Evolutionary conservation across 208 protist genomes (phyloP).

Genomic region (Trypanosoma conorhini): DNA sequence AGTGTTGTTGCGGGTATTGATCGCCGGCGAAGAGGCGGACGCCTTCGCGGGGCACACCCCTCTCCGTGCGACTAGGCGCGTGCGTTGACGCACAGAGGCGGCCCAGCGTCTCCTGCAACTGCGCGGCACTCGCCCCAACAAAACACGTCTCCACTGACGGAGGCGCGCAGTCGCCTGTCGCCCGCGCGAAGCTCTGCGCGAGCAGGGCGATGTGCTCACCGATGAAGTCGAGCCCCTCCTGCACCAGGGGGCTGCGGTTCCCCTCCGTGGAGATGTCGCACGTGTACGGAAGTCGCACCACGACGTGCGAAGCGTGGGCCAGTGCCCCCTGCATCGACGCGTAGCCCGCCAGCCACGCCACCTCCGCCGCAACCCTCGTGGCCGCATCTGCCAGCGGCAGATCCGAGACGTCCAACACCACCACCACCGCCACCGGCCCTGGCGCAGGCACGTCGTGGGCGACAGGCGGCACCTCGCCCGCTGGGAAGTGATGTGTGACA

Average conservation of each 20-base stretch:
- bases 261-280: not conserved
- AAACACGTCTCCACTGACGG: slow-evolving; percentile 22
- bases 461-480: slow-evolving; percentile 7
- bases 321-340: slow-evolving; percentile 45
- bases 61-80: not conserved
- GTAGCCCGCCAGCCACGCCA: slow-evolving; percentile 70
- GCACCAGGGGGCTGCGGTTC: slow-evolving; percentile 22
- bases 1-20: slow-evolving; percentile 21
- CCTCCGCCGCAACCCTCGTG: slow-evolving; percentile 38
- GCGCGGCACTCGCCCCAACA: slow-evolving; percentile 22
- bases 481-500: slow-evolving; percentile 59
- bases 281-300: slow-evolving; percentile 67
- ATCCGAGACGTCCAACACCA: slow-evolving; percentile 64
- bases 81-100: not conserved
- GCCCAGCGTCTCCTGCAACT: slow-evolving; percentile 19
- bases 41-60: not conserved
- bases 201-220: slow-evolving; percentile 55
- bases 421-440: slow-evolving; percentile 31
- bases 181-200: slow-evolving; percentile 23
- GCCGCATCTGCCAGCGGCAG: slow-evolving; percentile 33
- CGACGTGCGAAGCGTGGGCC: slow-evolving; percentile 31
- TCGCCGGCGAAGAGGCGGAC: slow-evolving; percentile 49
- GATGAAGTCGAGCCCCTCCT: slow-evolving; percentile 56
- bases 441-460: not conserved
- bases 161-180: not conserved